Percentiles rank a stretch among this genome's conserved stretches.
Evolutionary conservation across 2,329 filamentous ascomycete species (phyloP).

Genomic region (Colletotrichum orbiculare): DNA sequence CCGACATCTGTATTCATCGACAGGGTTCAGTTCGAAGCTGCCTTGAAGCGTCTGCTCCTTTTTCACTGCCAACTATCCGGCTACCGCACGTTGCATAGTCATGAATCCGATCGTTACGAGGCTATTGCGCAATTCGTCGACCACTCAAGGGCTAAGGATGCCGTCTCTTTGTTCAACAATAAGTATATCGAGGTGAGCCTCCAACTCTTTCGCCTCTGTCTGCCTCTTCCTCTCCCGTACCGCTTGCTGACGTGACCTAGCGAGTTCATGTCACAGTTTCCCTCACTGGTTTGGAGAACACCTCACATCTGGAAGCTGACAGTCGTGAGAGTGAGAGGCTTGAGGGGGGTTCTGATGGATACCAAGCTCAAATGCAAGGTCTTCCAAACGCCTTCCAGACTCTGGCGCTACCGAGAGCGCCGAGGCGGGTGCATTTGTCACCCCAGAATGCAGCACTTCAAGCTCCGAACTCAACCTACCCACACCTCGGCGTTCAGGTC

Average conservation of each 20-base stretch:
- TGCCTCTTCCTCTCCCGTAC: too few species aligned
- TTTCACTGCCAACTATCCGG: slow-evolving; percentile 23
- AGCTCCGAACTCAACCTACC: slow-evolving; percentile 5
- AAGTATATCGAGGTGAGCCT: slow-evolving; percentile 26
- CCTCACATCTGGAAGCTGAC: too few species aligned
- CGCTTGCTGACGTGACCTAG: too few species aligned
- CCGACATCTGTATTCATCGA: slow-evolving; percentile 8
- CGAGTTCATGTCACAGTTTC: too few species aligned
- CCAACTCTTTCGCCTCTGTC: too few species aligned
- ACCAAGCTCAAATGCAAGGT: slow-evolving; percentile 8
- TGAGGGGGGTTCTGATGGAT: too few species aligned
- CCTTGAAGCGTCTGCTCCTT: slow-evolving; percentile 23
- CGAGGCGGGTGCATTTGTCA: slow-evolving; percentile 5
- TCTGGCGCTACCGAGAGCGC: slow-evolving; percentile 17
- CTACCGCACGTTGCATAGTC: slow-evolving; percentile 13
- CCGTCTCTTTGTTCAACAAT: slow-evolving; percentile 20
- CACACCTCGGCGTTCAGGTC: slow-evolving; percentile 37
- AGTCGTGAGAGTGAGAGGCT: too few species aligned
- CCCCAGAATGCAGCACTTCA: neutral
- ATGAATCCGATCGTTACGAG: slow-evolving; percentile 15
- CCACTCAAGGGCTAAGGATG: slow-evolving; percentile 11
- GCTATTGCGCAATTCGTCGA: slow-evolving; percentile 26
- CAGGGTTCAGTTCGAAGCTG: slow-evolving; percentile 9
- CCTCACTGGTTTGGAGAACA: too few species aligned
- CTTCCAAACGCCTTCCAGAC: slow-evolving; percentile 28